These are phyloP conservation scores for Cryptosporidium muris DNA, from an alignment of 169 alveolate genomes.

Conservation along the genomic window DNA sequence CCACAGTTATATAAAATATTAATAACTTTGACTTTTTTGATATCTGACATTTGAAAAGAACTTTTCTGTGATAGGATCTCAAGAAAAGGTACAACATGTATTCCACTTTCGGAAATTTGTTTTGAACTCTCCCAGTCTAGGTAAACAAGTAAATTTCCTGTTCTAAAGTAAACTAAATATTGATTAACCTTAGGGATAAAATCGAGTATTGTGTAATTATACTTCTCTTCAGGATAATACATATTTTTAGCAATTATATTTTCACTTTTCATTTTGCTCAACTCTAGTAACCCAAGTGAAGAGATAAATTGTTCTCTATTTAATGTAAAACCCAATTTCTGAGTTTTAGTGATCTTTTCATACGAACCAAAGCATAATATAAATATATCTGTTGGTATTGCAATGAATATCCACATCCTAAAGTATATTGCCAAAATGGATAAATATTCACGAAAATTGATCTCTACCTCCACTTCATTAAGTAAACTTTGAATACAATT, in stretches of 20 bases:
- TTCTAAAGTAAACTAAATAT: slow-evolving; percentile 21
- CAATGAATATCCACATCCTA: slow-evolving; percentile 11
- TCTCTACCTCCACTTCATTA: too few relatives aligned
- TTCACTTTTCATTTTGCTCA: too few relatives aligned
- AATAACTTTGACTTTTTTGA: slow-evolving; percentile 26
- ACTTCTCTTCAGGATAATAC: neutral
- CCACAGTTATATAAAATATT: slow-evolving; percentile 42
- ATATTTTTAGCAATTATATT: too few relatives aligned
- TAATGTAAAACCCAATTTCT: neutral
- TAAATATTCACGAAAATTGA: neutral
- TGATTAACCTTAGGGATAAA: slow-evolving; percentile 32
- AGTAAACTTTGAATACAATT: too few relatives aligned
- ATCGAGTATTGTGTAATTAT: neutral
- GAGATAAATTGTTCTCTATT: slow-evolving; percentile 27
- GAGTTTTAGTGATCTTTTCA: neutral
- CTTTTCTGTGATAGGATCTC: too few relatives aligned
- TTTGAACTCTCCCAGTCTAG: slow-evolving; percentile 51
- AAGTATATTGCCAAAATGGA: slow-evolving; percentile 14
- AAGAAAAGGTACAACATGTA: neutral
- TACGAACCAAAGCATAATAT: slow-evolving; percentile 23
- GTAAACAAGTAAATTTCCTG: slow-evolving; percentile 49
- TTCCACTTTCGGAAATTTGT: neutral
- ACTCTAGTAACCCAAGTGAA: neutral
- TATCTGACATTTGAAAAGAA: slow-evolving; percentile 19
- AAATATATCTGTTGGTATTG: slow-evolving; percentile 23